Conservation (phyloP, 208 protist genomes). For the Leishmania braziliensis region DNA sequence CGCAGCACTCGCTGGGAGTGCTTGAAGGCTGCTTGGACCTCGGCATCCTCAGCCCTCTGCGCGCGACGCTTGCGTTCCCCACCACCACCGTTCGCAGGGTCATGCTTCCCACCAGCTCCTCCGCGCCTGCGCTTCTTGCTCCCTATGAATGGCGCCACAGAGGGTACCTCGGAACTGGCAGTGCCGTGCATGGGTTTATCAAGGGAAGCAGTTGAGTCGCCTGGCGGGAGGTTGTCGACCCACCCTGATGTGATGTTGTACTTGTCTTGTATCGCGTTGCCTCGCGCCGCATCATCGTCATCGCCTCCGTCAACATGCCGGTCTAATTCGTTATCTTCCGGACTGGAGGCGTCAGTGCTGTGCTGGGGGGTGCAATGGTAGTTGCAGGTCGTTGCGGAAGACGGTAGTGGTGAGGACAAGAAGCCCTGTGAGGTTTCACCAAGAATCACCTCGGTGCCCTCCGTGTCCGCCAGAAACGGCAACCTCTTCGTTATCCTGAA, state of each 20-base stretch:
- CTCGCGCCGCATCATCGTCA: background rate
- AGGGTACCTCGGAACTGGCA: background rate
- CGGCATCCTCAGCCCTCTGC: conserved; percentile 33
- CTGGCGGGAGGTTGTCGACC: conserved; percentile 20
- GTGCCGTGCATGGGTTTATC: background rate
- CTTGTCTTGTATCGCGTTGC: conserved; percentile 21
- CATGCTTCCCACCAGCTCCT: background rate
- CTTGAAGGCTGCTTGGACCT: conserved; percentile 47
- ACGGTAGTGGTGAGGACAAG: background rate
- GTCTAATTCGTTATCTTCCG: background rate
- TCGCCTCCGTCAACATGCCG: background rate
- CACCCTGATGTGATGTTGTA: conserved; percentile 25
- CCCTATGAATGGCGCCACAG: background rate
- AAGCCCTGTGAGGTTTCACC: conserved; percentile 12
- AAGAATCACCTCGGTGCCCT: conserved; percentile 1
- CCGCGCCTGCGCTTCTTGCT: conserved; percentile 8
- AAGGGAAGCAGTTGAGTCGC: background rate
- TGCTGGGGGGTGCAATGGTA: background rate
- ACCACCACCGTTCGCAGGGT: background rate
- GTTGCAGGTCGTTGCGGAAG: background rate
- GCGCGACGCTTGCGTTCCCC: conserved; percentile 16
- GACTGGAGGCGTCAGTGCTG: background rate
- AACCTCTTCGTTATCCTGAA: background rate
- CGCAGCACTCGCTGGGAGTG: conserved; percentile 71
- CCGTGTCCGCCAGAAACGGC: background rate